These are phyloP conservation scores for Reutealis trisperma DNA, from an alignment of 345 rosid genomes.

Conservation along the genomic window DNA sequence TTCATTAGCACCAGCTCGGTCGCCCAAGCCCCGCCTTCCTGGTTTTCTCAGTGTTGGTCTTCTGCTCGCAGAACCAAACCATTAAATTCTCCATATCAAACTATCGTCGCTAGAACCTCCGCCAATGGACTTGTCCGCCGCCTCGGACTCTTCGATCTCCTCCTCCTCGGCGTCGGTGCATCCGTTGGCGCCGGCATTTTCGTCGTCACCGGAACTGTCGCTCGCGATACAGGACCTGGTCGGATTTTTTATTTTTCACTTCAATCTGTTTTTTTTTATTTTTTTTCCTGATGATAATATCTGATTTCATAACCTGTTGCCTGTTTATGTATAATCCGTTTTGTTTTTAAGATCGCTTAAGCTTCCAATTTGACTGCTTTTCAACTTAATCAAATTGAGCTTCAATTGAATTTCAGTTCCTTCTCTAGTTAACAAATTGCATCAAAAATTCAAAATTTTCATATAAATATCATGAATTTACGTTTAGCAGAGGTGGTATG, in stretches of 20 bases:
- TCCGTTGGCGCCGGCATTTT: conserved; percentile 95
- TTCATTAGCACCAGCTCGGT: background rate
- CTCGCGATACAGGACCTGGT: conserved; percentile 98
- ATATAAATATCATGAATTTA: no score
- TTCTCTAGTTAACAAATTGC: background rate
- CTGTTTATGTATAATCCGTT: background rate
- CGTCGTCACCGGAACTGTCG: conserved; percentile 94
- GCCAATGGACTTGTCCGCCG: conserved; percentile 71
- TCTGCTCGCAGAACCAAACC: conserved; percentile 74
- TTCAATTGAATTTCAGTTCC: background rate
- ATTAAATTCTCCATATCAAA: conserved; percentile 28
- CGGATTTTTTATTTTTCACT: conserved; percentile 12
- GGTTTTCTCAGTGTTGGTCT: conserved; percentile 58
- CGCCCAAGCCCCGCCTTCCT: conserved; percentile 32
- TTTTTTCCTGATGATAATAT: no score
- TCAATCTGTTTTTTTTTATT: background rate
- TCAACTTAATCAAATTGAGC: background rate
- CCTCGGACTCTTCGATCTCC: conserved; percentile 78
- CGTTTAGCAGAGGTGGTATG: background rate
- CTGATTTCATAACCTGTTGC: background rate
- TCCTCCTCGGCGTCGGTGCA: conserved; percentile 88
- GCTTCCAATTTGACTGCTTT: background rate
- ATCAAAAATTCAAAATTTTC: no score
- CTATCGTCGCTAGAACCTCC: conserved; percentile 34
- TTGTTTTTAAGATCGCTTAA: background rate